Percentiles rank a stretch among this genome's conserved stretches.
phyloP scores from a whole-genome alignment of 2,329 filamentous ascomycete species.

The Aspergillus cejpii region DNA sequence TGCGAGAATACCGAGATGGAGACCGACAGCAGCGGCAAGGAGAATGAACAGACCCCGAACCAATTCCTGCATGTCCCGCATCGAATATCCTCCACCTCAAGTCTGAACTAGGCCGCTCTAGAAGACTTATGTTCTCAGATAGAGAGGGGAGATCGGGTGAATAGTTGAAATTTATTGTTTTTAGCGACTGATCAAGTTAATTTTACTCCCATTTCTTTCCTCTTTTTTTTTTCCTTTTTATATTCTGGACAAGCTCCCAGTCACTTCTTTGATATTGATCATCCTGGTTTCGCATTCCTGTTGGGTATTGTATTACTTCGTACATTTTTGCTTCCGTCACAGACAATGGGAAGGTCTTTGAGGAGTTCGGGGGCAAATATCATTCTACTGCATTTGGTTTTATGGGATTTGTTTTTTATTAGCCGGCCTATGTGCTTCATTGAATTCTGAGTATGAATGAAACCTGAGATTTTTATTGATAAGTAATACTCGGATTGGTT shows the following conservation, averaged over 20 bases:
- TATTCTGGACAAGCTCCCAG: slow-evolving; percentile 3
- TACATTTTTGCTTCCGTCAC: too few species aligned
- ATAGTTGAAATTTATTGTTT: neutral
- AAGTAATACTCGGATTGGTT: slow-evolving; percentile 4
- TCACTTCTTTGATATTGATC: slow-evolving; percentile 5
- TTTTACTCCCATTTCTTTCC: slow-evolving; percentile 2
- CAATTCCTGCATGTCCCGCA: slow-evolving; percentile 21
- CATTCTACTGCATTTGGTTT: too few species aligned
- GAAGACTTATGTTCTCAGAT: slow-evolving; percentile 32
- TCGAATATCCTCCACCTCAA: slow-evolving; percentile 35
- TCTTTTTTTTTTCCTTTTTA: slow-evolving; percentile 9
- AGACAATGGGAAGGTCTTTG: too few species aligned
- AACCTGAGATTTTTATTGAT: too few species aligned
- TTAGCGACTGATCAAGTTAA: slow-evolving; percentile 1
- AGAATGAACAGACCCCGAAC: slow-evolving; percentile 27
- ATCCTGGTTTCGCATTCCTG: slow-evolving; percentile 3
- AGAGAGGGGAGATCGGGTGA: slow-evolving; percentile 17
- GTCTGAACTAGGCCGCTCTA: slow-evolving; percentile 18
- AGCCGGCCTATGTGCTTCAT: too few species aligned
- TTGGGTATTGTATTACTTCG: too few species aligned
- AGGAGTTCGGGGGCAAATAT: too few species aligned
- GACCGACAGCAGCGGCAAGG: slow-evolving; percentile 37
- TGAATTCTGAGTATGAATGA: too few species aligned
- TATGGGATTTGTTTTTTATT: too few species aligned
- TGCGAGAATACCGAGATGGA: slow-evolving; percentile 30